Evolutionary conservation across 31 red algal species (phyloP).

Genomic region (Bonnemaisonia californica): DNA sequence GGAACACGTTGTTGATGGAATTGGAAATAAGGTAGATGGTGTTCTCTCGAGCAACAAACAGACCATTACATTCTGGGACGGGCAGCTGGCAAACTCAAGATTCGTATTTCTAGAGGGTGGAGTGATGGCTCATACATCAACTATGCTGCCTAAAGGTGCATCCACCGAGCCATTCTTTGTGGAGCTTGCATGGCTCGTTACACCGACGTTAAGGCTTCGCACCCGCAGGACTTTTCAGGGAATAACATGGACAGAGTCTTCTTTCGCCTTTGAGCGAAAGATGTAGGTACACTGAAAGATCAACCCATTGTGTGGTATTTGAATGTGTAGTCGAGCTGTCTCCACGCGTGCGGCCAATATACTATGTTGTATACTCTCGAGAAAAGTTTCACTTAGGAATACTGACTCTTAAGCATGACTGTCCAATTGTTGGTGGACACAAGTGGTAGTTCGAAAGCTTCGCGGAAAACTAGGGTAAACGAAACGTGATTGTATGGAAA

Average conservation of each 20-base stretch:
- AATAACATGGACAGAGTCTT: background rate
- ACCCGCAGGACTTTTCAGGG: background rate
- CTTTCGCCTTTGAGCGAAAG: background rate
- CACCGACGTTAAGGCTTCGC: background rate
- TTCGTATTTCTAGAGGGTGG: background rate
- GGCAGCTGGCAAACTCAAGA: background rate
- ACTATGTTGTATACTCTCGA: too few relatives aligned
- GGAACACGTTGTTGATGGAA: background rate
- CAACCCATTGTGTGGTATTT: too few relatives aligned
- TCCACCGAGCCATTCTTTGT: background rate
- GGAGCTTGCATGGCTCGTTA: background rate
- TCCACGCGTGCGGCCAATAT: too few relatives aligned
- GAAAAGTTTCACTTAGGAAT: too few relatives aligned
- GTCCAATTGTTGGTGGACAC: too few relatives aligned
- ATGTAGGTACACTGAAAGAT: too few relatives aligned
- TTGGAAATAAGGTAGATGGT: background rate
- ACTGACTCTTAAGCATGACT: too few relatives aligned
- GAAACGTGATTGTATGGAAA: too few relatives aligned
- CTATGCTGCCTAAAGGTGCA: background rate
- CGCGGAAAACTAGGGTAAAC: too few relatives aligned
- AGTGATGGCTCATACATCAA: background rate
- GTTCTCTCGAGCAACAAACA: background rate
- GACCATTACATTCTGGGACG: background rate
- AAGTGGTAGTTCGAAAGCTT: too few relatives aligned
- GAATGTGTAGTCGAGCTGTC: too few relatives aligned